These are phyloP conservation scores for Amylocarpus encephaloides DNA, from an alignment of 2,329 filamentous ascomycete genomes.

Conservation along the genomic window DNA sequence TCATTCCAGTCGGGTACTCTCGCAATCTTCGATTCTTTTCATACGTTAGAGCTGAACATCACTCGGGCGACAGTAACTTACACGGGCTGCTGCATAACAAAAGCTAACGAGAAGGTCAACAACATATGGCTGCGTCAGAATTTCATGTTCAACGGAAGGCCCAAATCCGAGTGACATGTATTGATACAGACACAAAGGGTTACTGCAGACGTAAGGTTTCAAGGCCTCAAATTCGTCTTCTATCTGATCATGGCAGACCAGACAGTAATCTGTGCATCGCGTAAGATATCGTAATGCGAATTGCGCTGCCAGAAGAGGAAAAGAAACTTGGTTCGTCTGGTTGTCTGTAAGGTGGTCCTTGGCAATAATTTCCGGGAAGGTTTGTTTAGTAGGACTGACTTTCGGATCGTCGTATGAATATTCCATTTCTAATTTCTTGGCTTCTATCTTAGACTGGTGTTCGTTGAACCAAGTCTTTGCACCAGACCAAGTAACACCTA, in stretches of 20 bases:
- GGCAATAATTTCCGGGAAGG: conserved; percentile 20
- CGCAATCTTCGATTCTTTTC: conserved; percentile 20
- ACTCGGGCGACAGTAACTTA: conserved; percentile 11
- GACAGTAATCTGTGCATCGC: conserved; percentile 78
- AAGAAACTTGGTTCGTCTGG: conserved; percentile 35
- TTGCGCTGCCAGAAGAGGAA: conserved; percentile 59
- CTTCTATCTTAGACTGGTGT: conserved; percentile 23
- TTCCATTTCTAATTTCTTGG: conserved; percentile 11
- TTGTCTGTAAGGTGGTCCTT: conserved; percentile 31
- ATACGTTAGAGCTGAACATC: conserved; percentile 3
- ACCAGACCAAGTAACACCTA: conserved; percentile 57
- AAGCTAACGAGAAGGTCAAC: conserved; percentile 81
- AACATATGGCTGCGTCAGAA: conserved; percentile 70
- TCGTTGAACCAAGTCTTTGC: conserved; percentile 40
- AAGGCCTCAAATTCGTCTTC: conserved; percentile 60
- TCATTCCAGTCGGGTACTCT: conserved; percentile 32
- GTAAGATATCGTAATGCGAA: conserved; percentile 72
- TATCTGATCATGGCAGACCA: conserved; percentile 72
- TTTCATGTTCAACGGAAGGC: conserved; percentile 78
- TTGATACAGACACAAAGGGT: conserved; percentile 73
- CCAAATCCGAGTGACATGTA: conserved; percentile 84
- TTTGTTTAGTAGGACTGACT: conserved; percentile 6
- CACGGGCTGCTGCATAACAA: conserved; percentile 52
- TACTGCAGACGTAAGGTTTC: conserved; percentile 74
- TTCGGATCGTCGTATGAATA: conserved; percentile 10